Conservation (phyloP, 768 basidiomycete species). For the Rhodocollybia butyracea region DNA sequence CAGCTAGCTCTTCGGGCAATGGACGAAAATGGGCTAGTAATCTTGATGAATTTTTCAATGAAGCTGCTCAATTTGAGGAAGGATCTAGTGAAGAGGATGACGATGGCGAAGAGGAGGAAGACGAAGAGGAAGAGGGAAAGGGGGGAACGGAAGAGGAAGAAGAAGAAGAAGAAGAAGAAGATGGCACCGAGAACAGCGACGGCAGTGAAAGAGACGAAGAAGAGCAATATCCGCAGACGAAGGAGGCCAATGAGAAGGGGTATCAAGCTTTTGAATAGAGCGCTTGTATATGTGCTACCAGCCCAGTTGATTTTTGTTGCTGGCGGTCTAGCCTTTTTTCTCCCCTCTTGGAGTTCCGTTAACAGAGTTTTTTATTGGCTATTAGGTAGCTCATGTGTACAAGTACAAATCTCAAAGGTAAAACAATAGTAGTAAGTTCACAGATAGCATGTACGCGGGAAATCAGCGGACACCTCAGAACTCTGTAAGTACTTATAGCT, state of each 20-base stretch:
- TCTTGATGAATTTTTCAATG: slow-evolving; percentile 76
- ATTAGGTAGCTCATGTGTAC: too few relatives aligned
- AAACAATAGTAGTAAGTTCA: too few relatives aligned
- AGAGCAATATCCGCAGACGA: neutral
- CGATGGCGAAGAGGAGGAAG: slow-evolving; percentile 27
- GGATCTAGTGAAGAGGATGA: slow-evolving; percentile 23
- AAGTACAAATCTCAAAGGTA: too few relatives aligned
- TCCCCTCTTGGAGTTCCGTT: neutral
- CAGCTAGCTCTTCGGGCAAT: slow-evolving; percentile 35
- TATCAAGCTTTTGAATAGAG: neutral
- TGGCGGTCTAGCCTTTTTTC: neutral
- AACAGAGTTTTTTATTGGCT: too few relatives aligned
- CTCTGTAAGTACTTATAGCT: too few relatives aligned
- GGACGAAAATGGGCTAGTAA: slow-evolving; percentile 48
- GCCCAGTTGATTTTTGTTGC: neutral
- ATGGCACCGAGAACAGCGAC: neutral
- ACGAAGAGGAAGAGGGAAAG: slow-evolving; percentile 20
- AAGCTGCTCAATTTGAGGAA: slow-evolving; percentile 24
- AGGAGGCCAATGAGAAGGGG: neutral
- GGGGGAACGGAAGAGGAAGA: slow-evolving; percentile 20
- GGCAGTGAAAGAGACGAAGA: neutral
- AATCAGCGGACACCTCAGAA: too few relatives aligned
- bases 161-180: slow-evolving; percentile 23
- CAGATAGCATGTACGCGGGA: too few relatives aligned
- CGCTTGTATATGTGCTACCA: neutral